Base-by-base conservation (phyloP, 192 early-diverging fungal species). In the Backusella tarrabulga region DNA sequence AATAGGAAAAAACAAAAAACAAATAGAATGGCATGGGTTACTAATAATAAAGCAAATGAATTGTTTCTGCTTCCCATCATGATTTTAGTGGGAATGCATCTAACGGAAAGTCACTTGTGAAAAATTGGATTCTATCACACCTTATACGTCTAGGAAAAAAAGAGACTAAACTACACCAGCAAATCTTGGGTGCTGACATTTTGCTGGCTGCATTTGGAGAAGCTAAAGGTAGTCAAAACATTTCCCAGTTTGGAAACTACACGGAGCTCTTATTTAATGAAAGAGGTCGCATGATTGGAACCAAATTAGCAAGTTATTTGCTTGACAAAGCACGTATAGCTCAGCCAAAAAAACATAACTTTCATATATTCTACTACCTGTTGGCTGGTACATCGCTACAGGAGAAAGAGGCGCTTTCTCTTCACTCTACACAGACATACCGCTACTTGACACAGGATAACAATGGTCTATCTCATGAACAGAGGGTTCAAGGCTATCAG, bases 321-420 rank as follows among this genome's bases (percentile, higher is more conserved):
- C 83, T 98, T 32, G 97, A 98, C 72, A 95, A 95, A 82, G 84
- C 81, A 41, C 91, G 95, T 5, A 91, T 98, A 26, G 85, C 90
- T 8, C 85, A 86, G 11, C 41, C 21, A 26, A 4, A 19, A 26
- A 32, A 41, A 72, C 26, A 44, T 50, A 96, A 91, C 85, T 99
- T 97, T 87, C 93, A 98, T 81, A 92, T 98, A 50, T 96, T 99
- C 80, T 96, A 99, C 86, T 93, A 96, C 78, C 83, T 99, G 34
- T 88, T 98, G 6, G 91, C 94, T 38, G 98, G 97, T 21, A 86
- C 87, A 0, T 86, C 91, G 26, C 73, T 83, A 19, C 92, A 95
- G 76, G 96, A 98, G 84, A 92, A 90, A 72, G 60, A 88, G 21
- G 82, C 90, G 71, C 90, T 93, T 67, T 90, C 90, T 56, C 86